Evolutionary conservation across 306 rosid species (phyloP).

Genomic region (Citrullus amarus): DNA sequence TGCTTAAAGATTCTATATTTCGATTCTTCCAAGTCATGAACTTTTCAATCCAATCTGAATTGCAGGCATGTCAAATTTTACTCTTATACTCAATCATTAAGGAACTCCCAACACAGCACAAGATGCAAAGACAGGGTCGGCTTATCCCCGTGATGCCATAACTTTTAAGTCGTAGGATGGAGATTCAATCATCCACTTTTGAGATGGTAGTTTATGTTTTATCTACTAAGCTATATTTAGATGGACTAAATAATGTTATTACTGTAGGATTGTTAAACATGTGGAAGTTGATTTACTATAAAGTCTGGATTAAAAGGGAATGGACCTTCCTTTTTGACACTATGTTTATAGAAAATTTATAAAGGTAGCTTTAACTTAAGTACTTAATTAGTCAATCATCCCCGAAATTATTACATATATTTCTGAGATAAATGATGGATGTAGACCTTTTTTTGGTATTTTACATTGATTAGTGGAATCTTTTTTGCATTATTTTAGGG

Average conservation of each 20-base stretch:
- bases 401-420: neutral
- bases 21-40: neutral
- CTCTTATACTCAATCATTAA: neutral
- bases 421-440: neutral
- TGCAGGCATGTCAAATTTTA: neutral
- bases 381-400: neutral
- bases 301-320: neutral
- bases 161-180: no score
- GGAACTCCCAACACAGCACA: neutral
- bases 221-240: neutral
- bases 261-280: neutral
- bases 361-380: neutral
- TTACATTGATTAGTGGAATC: conserved; percentile 1
- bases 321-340: neutral
- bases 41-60: neutral
- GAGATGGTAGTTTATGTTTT: no score
- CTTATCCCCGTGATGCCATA: no score
- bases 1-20: neutral
- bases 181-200: no score
- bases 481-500: neutral
- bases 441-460: conserved; percentile 1
- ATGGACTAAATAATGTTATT: neutral
- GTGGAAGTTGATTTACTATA: neutral
- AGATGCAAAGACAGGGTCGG: neutral
- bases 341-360: neutral